phyloP scores from a whole-genome alignment of 2,329 filamentous ascomycete genomes.

The Eutypa lata region DNA sequence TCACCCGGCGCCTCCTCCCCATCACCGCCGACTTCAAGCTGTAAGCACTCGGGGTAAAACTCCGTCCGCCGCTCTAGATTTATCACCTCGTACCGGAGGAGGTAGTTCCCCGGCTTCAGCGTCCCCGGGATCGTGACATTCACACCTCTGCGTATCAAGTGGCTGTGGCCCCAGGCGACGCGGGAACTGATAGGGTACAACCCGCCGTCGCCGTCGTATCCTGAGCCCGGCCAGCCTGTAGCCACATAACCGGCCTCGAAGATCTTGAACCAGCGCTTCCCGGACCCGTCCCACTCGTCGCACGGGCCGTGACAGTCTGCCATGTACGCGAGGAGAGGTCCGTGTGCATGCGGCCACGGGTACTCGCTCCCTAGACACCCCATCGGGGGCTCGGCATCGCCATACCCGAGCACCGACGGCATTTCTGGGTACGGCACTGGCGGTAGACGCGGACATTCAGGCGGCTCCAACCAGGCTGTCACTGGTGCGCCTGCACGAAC shows the following conservation, averaged over 20 bases:
- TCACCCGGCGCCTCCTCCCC: neutral
- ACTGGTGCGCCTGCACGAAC: neutral
- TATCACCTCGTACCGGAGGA: slow-evolving; percentile 10
- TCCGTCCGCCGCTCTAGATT: slow-evolving; percentile 9
- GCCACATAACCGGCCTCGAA: slow-evolving; percentile 3
- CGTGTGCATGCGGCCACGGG: neutral
- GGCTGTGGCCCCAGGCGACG: neutral
- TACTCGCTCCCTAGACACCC: neutral
- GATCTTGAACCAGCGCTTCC: slow-evolving; percentile 10
- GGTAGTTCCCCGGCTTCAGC: slow-evolving; percentile 8
- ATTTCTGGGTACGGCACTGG: slow-evolving; percentile 6
- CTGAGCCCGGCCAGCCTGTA: slow-evolving; percentile 22
- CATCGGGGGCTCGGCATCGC: neutral
- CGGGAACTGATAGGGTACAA: neutral
- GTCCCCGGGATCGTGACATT: slow-evolving; percentile 8
- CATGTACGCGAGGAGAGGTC: slow-evolving; percentile 3
- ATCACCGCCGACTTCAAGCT: slow-evolving; percentile 1
- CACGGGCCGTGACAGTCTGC: slow-evolving; percentile 4
- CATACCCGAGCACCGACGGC: slow-evolving; percentile 1
- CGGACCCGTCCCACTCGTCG: slow-evolving; percentile 6
- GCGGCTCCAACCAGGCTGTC: neutral
- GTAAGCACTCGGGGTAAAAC: slow-evolving; percentile 4
- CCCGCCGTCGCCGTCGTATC: slow-evolving; percentile 1
- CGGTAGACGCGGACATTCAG: neutral
- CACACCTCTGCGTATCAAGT: neutral